A percentile compares a stretch with the other conserved stretches of the same genome.
phyloP scores from a whole-genome alignment of 2,329 filamentous ascomycete species.

The Neocucurbitaria cava region DNA sequence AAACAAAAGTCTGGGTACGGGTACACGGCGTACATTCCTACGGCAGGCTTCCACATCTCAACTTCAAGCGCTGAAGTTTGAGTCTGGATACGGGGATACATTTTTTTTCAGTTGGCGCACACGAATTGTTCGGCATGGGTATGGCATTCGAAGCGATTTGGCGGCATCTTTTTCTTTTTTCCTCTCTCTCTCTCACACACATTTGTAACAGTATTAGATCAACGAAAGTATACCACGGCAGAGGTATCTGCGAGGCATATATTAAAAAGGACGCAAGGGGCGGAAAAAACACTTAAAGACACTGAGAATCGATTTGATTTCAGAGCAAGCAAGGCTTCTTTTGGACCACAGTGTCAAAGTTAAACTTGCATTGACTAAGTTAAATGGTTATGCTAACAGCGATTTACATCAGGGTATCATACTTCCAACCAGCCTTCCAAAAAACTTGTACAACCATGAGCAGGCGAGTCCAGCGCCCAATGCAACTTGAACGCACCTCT shows the following conservation, averaged over 20 bases:
- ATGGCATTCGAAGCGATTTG: not conserved
- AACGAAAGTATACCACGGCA: not conserved
- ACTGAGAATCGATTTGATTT: too few relatives aligned
- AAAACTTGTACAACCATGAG: not conserved
- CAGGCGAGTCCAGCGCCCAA: slow-evolving; percentile 17
- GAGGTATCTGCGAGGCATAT: not conserved
- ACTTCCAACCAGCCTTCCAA: not conserved
- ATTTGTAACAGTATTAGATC: not conserved
- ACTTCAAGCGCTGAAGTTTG: slow-evolving; percentile 46
- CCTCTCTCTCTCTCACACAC: too few relatives aligned
- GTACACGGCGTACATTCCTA: not conserved
- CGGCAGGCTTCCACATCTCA: slow-evolving; percentile 12
- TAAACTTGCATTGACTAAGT: too few relatives aligned
- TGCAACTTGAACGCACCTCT: too few relatives aligned
- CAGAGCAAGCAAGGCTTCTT: not conserved
- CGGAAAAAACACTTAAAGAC: not conserved
- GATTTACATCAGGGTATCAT: not conserved
- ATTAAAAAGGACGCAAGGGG: too few relatives aligned
- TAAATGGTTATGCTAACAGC: not conserved
- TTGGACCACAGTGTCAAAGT: too few relatives aligned
- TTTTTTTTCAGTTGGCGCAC: not conserved
- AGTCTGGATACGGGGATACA: slow-evolving; percentile 5
- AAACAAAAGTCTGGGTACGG: not conserved
- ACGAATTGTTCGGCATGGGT: not conserved
- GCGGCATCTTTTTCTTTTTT: slow-evolving; percentile 2